These are phyloP conservation scores for Juglanconis sp. DNA, from an alignment of 2,329 filamentous ascomycete genomes.

Conservation along the genomic window DNA sequence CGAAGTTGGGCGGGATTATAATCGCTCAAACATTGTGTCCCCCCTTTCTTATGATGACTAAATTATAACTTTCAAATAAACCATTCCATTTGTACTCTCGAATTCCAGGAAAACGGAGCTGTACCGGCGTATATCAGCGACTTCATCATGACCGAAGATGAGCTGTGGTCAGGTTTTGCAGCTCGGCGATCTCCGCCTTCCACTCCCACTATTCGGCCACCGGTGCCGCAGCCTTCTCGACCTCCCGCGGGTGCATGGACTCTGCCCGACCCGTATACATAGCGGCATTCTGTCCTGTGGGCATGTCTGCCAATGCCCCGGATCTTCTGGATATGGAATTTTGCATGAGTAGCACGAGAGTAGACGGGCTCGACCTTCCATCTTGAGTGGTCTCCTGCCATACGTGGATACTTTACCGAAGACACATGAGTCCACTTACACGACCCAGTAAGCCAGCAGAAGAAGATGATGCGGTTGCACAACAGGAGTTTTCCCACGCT, in stretches of 20 bases:
- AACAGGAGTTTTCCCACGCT: conserved; percentile 10
- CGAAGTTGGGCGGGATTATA: no score
- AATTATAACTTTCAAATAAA: no score
- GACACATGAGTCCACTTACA: background rate
- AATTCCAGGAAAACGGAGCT: no score
- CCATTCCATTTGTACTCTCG: no score
- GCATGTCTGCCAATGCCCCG: background rate
- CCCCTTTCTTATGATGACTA: no score
- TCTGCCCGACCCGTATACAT: background rate
- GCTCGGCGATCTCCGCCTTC: background rate
- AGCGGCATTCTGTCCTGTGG: background rate
- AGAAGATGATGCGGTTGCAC: conserved; percentile 10
- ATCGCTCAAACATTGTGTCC: no score
- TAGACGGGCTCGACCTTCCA: background rate
- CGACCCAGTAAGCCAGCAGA: background rate
- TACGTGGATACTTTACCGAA: no score
- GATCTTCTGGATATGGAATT: background rate
- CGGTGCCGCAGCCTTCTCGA: background rate
- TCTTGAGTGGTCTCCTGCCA: background rate
- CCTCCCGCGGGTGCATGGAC: background rate
- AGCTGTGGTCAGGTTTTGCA: background rate
- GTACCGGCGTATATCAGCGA: no score
- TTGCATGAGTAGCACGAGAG: background rate
- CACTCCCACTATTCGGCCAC: background rate
- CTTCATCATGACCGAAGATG: background rate